Evolutionary conservation across 2,329 filamentous ascomycete genomes (phyloP), one percentile per base, ranked within the genome.

Genomic region (Niveomyces coronatus): DNA sequence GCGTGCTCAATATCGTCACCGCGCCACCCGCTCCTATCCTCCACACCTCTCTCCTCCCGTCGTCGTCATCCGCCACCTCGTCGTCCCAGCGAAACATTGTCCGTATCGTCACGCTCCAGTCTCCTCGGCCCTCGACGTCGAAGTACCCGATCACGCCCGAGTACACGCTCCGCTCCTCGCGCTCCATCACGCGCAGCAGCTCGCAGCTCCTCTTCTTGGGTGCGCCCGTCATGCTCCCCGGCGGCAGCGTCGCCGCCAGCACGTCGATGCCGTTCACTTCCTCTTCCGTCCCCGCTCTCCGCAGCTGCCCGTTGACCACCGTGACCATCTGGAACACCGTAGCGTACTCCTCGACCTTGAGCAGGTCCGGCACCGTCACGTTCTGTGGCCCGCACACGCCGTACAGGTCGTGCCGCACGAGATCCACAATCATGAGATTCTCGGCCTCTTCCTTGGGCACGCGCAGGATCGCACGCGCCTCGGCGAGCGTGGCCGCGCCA

Each of bases 361-460:
- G 82, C 17, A 95, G 65, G 39, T 86, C 80, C 11, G 79, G 76
- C 2, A 94, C 86, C 5, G 63, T 57, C 1, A 95, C 86, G 42
- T 74, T 73, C 0, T 78, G 79, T 1, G 82, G 72, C 5, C 84
- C 85, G 44, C 82, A 85, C 8, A 94, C 79, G n/a, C 80, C 77
- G 57, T 93, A 83, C 10, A 96, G 67, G 57, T 96, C 89, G 53
- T 96, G 89, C 0, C 89, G 76, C n/a, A 95, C 91, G 1, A 96
- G 69, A 57, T 96, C 89, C 3, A 94, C 88, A 50, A 96, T 95
- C 91, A 96, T 96, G 17, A 96, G 71, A 53, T 96, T 96, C 64
- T 96, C 89, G 0, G 89, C 89, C 50, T 85, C 79, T 58, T 96
- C 91, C 57, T 96, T 96, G 16, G 84, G 81, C 0, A 85, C 73